These are phyloP conservation scores for Plasmodium gaboni DNA, from an alignment of 169 alveolate genomes.

Conservation along the genomic window DNA sequence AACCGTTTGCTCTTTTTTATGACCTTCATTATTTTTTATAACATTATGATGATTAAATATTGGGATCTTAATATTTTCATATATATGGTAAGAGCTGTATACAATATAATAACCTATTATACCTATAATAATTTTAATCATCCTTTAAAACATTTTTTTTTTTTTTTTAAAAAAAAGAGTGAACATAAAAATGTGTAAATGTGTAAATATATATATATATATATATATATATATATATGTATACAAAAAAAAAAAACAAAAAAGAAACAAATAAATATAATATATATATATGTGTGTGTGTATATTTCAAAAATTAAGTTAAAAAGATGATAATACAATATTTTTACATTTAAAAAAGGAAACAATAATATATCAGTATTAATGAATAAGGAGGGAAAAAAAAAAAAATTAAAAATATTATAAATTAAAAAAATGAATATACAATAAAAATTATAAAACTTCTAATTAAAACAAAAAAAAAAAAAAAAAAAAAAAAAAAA, in stretches of 20 bases:
- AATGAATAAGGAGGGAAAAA: too few species aligned
- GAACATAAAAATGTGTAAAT: not conserved
- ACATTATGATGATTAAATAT: slow-evolving; percentile 8
- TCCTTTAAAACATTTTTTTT: slow-evolving; percentile 13
- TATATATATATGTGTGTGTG: too few species aligned
- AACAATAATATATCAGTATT: too few species aligned
- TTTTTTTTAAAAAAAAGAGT: not conserved
- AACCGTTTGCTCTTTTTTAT: not conserved
- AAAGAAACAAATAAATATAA: not conserved
- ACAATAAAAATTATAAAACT: too few species aligned
- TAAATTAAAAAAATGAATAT: too few species aligned
- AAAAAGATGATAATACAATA: too few species aligned
- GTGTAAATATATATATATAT: not conserved
- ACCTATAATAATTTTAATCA: slow-evolving; percentile 55
- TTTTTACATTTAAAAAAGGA: too few species aligned
- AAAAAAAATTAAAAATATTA: too few species aligned
- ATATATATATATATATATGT: not conserved
- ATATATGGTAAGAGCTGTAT: slow-evolving; percentile 30
- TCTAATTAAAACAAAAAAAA: too few species aligned
- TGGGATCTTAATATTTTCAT: slow-evolving; percentile 49
- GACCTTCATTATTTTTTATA: not conserved
- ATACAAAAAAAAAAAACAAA: not conserved
- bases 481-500: too few species aligned
- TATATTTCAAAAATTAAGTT: too few species aligned
- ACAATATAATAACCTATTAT: slow-evolving; percentile 50